Percentiles rank a stretch among this genome's conserved stretches.
Evolutionary conservation across 2,329 filamentous ascomycete genomes (phyloP).

Genomic region (Raffaelea deltoideospora): DNA sequence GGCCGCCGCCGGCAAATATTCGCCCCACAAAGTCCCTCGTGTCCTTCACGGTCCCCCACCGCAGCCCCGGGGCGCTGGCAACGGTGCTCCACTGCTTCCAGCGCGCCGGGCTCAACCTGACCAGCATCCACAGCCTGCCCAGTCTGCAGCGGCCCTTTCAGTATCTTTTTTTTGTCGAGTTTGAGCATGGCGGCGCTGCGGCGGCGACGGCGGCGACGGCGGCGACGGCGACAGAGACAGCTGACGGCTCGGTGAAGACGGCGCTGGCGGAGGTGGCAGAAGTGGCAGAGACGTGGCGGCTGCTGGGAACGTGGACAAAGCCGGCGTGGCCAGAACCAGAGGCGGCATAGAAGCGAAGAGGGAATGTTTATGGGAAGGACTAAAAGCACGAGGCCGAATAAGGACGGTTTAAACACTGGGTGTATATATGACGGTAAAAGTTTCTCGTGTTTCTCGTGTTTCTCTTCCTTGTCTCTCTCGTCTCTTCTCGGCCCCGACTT

Average conservation of each 20-base stretch:
- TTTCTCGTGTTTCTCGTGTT: too few species aligned
- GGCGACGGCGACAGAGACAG: conserved; percentile 7
- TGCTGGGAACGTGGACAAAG: conserved; percentile 53
- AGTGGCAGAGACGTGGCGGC: conserved; percentile 48
- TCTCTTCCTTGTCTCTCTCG: too few species aligned
- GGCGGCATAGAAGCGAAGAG: too few species aligned
- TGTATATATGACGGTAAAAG: too few species aligned
- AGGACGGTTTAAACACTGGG: too few species aligned
- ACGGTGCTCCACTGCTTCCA: conserved; percentile 69
- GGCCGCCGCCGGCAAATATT: neutral
- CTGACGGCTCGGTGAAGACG: conserved; percentile 35
- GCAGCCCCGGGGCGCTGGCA: conserved; percentile 66
- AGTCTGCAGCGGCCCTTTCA: conserved; percentile 64
- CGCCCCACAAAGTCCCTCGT: conserved; percentile 53
- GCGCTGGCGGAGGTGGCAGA: conserved; percentile 43
- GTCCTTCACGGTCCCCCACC: conserved; percentile 70
- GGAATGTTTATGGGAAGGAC: too few species aligned
- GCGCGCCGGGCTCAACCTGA: conserved; percentile 59
- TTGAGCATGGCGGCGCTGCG: conserved; percentile 38
- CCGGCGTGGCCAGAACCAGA: conserved; percentile 3
- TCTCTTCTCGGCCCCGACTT: too few species aligned
- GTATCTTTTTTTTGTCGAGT: conserved; percentile 92
- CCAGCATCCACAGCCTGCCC: conserved; percentile 78
- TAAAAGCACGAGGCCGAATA: too few species aligned
- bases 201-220: conserved; percentile 11